Base-by-base conservation (phyloP, 2,329 filamentous ascomycete genomes). In the Sclerotinia glacialis region DNA sequence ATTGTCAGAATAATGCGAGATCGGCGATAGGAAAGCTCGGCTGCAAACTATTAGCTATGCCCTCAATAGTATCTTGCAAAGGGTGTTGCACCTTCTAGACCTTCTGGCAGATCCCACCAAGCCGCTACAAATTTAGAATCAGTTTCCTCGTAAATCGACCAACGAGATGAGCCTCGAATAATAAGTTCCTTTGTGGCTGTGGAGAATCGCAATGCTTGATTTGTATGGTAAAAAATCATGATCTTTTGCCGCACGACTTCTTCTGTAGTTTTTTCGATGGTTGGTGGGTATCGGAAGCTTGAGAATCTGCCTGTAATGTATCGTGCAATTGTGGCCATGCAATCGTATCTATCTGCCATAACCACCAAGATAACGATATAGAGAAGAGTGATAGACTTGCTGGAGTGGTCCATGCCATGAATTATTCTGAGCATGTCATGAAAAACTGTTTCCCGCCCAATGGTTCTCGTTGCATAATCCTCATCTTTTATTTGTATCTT, bases 41-140 rank as follows among this genome's bases (percentile, higher is more conserved):
- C 87, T 88, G 67, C 8, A 34, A 8, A 23, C 49, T 28, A 50
- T 69, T 71, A 73, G 70, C 49, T 37, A 59, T 11, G 3, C 34
- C 58, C 5, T 28, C 16, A 37, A 9, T 23, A 34, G 37, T 40
- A 16, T 37, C 37, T 18, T 23, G 26, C 40, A 40, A n/a, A 54
- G 21, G 23, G 12, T 61, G 31, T 37, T 47, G n/a, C 70, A 87
- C 86, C 79, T 80, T 93, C 90, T 26, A 93, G 76, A 1, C 84
- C 85, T 66, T 86, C 83, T 0, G 89, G 89, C 23, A 93, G 77
- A 74, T 89, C 85, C 88, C 89, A 92, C 90, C 90, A 93, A 3
- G 87, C 82, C 65, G 74, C 76, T 58, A 78, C 74, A 46, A 68
- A 75, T 37, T 80, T 79, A 2, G 76, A 73, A 40, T 76, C 70